These are phyloP conservation scores for Gardenia jasminoides DNA, from an alignment of 257 asterid genomes.

Conservation along the genomic window DNA sequence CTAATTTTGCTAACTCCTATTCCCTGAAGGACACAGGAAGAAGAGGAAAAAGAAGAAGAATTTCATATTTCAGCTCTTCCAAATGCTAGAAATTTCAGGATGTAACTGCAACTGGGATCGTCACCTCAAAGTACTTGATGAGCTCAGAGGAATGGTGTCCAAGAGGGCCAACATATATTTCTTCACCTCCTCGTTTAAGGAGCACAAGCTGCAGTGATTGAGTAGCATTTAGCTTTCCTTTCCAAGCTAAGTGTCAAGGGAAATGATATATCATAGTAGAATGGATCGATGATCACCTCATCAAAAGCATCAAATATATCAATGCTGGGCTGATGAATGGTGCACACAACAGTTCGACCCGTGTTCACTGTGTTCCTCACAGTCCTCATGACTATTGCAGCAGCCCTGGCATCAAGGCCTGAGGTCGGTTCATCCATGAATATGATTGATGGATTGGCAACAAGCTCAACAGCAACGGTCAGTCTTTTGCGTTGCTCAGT, in stretches of 20 bases:
- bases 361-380: conserved; percentile 94
- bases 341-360: conserved; percentile 90
- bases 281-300: conserved; percentile 54
- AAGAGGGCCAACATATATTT: conserved; percentile 72
- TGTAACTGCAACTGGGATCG: background rate
- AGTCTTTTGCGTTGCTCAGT: conserved; percentile 86
- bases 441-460: conserved; percentile 87
- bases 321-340: conserved; percentile 94
- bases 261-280: background rate
- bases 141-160: conserved; percentile 64
- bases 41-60: background rate
- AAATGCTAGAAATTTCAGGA: background rate
- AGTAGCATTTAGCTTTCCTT: background rate
- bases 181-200: conserved; percentile 79
- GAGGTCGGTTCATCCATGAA: conserved; percentile 98
- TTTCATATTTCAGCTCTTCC: background rate
- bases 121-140: conserved; percentile 64
- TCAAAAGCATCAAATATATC: conserved; percentile 91
- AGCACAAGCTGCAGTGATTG: conserved; percentile 55
- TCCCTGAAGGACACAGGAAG: conserved; percentile 23
- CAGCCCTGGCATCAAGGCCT: conserved; percentile 92
- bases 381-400: conserved; percentile 95
- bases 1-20: conserved; percentile 26
- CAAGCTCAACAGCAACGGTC: conserved; percentile 87
- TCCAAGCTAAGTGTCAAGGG: background rate